A percentile compares a stretch with the other conserved stretches of the same genome.
phyloP scores from a whole-genome alignment of 2,329 filamentous ascomycete genomes.

The Apiospora hydei region DNA sequence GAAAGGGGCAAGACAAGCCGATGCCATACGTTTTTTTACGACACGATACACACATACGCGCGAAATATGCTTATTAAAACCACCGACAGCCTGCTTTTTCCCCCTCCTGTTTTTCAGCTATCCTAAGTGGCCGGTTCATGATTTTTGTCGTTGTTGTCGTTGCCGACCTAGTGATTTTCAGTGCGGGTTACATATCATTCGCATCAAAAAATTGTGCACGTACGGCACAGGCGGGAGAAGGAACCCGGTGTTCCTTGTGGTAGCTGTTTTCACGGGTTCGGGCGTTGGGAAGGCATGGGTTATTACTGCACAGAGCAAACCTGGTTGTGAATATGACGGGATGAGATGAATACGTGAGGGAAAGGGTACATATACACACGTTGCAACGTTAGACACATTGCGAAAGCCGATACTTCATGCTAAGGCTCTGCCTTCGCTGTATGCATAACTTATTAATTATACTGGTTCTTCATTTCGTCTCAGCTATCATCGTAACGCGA shows the following conservation, averaged over 20 bases:
- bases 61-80: not conserved
- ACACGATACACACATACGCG: not conserved
- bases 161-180: not conserved
- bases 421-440: constrained; percentile 38
- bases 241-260: constrained; percentile 1
- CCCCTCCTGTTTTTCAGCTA: not conserved
- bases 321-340: constrained; percentile 8
- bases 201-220: not conserved
- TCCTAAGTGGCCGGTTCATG: not conserved
- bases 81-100: not conserved
- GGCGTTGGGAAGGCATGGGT: constrained; percentile 11
- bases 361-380: constrained; percentile 22
- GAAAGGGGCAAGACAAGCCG: constrained; percentile 24
- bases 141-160: not conserved
- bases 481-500: constrained; percentile 27
- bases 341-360: constrained; percentile 1
- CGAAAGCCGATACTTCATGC: constrained; percentile 7
- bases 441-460: constrained; percentile 37
- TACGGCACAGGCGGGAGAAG: not conserved
- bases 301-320: constrained; percentile 27
- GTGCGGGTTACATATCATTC: not conserved
- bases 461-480: constrained; percentile 36
- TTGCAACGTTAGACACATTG: constrained; percentile 15
- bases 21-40: not conserved
- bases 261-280: not conserved